A percentile compares a stretch with the other conserved stretches of the same genome.
Conservation (phyloP, 352 stramenopile species). For the Aphanomyces invadans region DNA sequence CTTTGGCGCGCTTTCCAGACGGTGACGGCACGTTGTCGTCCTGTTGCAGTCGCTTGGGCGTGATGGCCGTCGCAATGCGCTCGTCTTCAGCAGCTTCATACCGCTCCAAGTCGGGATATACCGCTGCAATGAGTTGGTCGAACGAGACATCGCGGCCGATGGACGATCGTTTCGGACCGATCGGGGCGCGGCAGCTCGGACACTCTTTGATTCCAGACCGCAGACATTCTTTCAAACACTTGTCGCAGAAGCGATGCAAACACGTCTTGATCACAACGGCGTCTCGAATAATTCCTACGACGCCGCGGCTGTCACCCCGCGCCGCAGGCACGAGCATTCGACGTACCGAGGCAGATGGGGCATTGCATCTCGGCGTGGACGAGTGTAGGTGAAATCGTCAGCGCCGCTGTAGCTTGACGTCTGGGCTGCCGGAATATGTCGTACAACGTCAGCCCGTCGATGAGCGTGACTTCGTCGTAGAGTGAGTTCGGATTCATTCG, state of each 20-base stretch:
- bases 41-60: not conserved
- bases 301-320: no score
- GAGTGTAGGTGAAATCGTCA: constrained; percentile 45
- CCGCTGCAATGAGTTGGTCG: not conserved
- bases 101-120: constrained; percentile 3
- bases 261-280: constrained; percentile 88
- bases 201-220: constrained; percentile 82
- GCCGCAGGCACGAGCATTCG: no score
- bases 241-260: constrained; percentile 85
- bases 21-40: not conserved
- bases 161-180: not conserved
- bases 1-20: not conserved
- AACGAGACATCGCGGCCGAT: not conserved
- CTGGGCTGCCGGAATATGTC: constrained; percentile 83
- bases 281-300: constrained; percentile 44
- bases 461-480: constrained; percentile 80
- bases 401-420: constrained; percentile 44
- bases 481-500: constrained; percentile 58
- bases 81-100: constrained; percentile 8
- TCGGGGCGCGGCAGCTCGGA: constrained; percentile 54
- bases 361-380: constrained; percentile 82
- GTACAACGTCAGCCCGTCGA: constrained; percentile 85
- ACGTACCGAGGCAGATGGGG: constrained; percentile 73
- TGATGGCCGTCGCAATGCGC: not conserved
- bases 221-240: constrained; percentile 86